Evolutionary conservation across 2,329 filamentous ascomycete genomes (phyloP).

Genomic region (Colletotrichum tabaci): DNA sequence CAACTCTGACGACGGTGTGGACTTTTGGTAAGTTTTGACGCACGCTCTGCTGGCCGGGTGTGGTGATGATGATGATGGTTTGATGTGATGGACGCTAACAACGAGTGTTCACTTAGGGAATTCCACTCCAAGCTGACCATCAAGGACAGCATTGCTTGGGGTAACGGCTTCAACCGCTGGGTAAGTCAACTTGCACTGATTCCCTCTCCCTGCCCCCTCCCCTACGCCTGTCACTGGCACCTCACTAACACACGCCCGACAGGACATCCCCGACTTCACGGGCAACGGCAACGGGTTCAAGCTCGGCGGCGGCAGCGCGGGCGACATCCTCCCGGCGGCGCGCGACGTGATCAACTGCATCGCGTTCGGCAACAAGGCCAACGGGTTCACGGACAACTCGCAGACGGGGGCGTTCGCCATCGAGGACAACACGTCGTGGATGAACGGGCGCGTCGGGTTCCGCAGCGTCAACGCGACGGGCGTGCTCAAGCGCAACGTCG

Average conservation of each 20-base stretch:
- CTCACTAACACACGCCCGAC: too few relatives aligned
- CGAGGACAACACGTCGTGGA: conserved; percentile 33
- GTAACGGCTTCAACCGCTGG: conserved; percentile 63
- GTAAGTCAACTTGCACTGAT: not conserved
- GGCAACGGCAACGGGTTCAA: conserved; percentile 65
- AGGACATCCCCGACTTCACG: conserved; percentile 48
- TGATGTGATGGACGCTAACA: not conserved
- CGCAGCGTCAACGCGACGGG: conserved; percentile 37
- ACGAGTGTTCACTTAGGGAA: conserved; percentile 34
- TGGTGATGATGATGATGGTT: too few relatives aligned
- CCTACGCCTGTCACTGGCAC: too few relatives aligned
- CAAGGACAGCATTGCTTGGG: conserved; percentile 61
- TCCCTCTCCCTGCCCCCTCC: too few relatives aligned
- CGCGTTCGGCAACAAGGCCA: conserved; percentile 59
- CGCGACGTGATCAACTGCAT: conserved; percentile 61
- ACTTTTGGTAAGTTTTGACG: conserved; percentile 49
- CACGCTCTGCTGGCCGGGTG: too few relatives aligned
- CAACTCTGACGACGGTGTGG: conserved; percentile 62
- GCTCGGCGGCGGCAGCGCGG: conserved; percentile 56
- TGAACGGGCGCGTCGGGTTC: conserved; percentile 33
- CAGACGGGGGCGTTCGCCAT: conserved; percentile 30
- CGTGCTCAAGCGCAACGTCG: conserved; percentile 38
- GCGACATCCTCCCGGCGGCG: conserved; percentile 54
- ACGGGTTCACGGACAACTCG: conserved; percentile 61
- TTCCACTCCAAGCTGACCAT: conserved; percentile 58